Base-by-base conservation (phyloP, 2,329 filamentous ascomycete genomes). In the Knufia fluminis region DNA sequence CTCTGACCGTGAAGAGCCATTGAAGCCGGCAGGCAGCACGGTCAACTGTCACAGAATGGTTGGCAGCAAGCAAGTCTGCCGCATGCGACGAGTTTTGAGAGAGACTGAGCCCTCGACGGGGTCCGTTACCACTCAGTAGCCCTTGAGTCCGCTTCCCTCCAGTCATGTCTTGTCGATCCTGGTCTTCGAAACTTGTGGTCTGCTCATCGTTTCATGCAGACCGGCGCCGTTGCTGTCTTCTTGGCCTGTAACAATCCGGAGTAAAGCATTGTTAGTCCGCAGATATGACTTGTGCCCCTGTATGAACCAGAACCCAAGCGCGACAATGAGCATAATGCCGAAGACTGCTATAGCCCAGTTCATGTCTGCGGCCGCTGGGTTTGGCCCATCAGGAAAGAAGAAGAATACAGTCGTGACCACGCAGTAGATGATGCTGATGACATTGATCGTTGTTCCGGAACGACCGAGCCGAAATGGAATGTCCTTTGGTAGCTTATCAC, bases 271-370 rank as follows among this genome's bases (percentile, higher is more conserved):
- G 38, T 64, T 62, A 1, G 62, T 62, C 51, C 59, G 56, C 16
- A 67, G 55, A 63, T 72, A 61, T 41, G 68, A 62, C 20, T 60
- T 57, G 3, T 66, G 66, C 1, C 75, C 75, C 56, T 69, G 68
- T 33, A 74, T 46, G 32, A 76, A 62, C 74, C 75, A 78, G 52
- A 77, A 78, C 0, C 61, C 65, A 1, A 76, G 33, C 0, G 73
- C 66, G 6, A 77, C 65, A 2, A 76, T 63, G 46, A 78, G 54
- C 74, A 78, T 76, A 19, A 77, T 67, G 1, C 73, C 75, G 55
- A 78, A 78, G 1, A 78, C 75, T 1, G 71, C 75, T 55, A 78
- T 77, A 4, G 76, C 75, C 57, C 72, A 78, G 60, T 78, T 78
- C 75, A 78, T 78, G 52, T 78, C 73, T n/a, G 63, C 61, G 0